Conservation (phyloP, 176 grass and related monocot species). For the Raddia distichophylla region DNA sequence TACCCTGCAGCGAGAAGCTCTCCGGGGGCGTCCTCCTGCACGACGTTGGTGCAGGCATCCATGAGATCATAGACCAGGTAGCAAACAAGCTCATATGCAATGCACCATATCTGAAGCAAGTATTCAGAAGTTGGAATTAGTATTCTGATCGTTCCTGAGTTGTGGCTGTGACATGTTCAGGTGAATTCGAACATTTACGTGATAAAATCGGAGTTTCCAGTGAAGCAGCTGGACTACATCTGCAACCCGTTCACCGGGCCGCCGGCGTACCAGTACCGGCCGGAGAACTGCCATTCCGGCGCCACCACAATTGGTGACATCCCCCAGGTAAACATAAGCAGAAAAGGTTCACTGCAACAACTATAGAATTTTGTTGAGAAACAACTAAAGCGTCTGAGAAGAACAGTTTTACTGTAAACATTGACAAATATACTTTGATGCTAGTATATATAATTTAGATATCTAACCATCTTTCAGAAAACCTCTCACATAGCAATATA, state of each 20-base stretch:
- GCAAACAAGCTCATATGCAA: background rate
- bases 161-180: slow-evolving; percentile 15
- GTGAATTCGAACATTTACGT: slow-evolving; percentile 81
- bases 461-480: no score
- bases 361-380: background rate
- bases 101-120: background rate
- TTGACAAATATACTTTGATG: no score
- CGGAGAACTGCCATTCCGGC: slow-evolving; percentile 74
- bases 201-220: slow-evolving; percentile 52
- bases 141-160: slow-evolving; percentile 10
- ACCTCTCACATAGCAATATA: no score
- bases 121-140: background rate
- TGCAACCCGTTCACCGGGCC: slow-evolving; percentile 94
- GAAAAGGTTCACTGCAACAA: background rate
- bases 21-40: slow-evolving; percentile 53
- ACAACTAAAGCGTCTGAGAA: no score
- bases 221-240: slow-evolving; percentile 73
- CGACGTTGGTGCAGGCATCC: slow-evolving; percentile 65
- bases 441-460: no score
- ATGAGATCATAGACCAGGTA: slow-evolving; percentile 81
- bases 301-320: slow-evolving; percentile 83
- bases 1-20: slow-evolving; percentile 64
- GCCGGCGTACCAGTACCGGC: slow-evolving; percentile 68
- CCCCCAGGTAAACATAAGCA: slow-evolving; percentile 55
- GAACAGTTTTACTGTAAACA: no score